Percentiles rank a stretch among this genome's conserved stretches.
These are phyloP conservation scores for Dothistroma septosporum DNA, from an alignment of 2,329 filamentous ascomycete genomes.

Conservation along the genomic window DNA sequence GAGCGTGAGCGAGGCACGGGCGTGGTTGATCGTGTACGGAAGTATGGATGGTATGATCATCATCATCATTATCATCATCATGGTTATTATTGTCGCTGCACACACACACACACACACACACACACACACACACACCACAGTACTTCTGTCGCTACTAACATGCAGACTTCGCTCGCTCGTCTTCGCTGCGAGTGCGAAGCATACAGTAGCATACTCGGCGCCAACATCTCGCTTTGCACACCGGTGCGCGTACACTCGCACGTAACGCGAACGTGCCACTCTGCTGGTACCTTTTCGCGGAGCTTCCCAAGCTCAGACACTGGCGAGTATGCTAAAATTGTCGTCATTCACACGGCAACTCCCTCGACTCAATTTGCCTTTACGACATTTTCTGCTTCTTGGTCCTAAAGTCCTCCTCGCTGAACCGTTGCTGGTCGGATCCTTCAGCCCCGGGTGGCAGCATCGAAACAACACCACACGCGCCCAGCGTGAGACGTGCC, in stretches of 20 bases:
- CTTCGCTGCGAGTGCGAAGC: not conserved
- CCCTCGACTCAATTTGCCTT: not conserved
- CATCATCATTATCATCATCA: no score
- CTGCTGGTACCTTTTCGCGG: not conserved
- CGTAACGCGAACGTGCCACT: not conserved
- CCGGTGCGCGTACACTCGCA: not conserved
- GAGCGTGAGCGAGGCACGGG: slow-evolving; percentile 9
- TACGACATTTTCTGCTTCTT: not conserved
- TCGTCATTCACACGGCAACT: not conserved
- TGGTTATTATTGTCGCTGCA: no score
- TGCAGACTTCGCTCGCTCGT: not conserved
- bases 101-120: no score
- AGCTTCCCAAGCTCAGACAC: not conserved
- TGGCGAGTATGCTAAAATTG: not conserved
- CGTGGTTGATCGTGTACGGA: no score
- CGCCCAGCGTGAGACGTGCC: not conserved
- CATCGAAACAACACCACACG: not conserved
- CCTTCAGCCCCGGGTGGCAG: not conserved
- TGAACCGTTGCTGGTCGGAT: not conserved
- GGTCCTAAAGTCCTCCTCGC: not conserved
- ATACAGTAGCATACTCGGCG: not conserved
- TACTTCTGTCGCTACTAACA: no score
- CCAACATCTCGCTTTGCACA: not conserved
- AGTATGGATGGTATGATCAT: not conserved
- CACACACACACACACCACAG: no score